Conservation (phyloP, 176 grass and related monocot species). For the Musa troglodytarum region DNA sequence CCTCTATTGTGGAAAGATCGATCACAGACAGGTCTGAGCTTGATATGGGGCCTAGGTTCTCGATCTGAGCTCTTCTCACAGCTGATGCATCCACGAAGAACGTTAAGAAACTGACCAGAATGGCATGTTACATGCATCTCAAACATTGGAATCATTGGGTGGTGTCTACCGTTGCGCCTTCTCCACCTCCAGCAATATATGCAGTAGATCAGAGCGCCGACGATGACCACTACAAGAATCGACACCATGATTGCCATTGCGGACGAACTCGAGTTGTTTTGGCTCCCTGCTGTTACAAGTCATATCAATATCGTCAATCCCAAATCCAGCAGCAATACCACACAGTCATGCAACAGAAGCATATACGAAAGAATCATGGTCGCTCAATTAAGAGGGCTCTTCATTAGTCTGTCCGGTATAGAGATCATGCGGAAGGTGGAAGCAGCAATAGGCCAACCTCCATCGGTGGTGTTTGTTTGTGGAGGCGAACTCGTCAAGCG, state of each 20-base stretch:
- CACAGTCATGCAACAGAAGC: too few relatives aligned
- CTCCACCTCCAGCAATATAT: constrained; percentile 97
- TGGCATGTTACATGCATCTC: too few relatives aligned
- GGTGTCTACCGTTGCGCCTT: constrained; percentile 66
- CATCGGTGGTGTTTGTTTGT: constrained; percentile 1
- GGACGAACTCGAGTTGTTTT: constrained; percentile 33
- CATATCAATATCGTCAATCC: too few relatives aligned
- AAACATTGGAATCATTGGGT: too few relatives aligned
- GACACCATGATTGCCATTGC: constrained; percentile 66
- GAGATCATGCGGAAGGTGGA: not conserved
- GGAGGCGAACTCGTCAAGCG: constrained; percentile 16
- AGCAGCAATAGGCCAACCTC: constrained; percentile 12
- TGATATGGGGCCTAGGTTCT: constrained; percentile 48
- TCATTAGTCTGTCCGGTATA: too few relatives aligned
- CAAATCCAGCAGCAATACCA: too few relatives aligned
- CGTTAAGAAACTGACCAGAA: not conserved
- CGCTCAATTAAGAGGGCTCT: too few relatives aligned
- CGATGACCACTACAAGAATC: constrained; percentile 57
- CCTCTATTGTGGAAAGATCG: constrained; percentile 55
- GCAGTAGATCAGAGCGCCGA: constrained; percentile 55
- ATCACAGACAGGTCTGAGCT: constrained; percentile 69
- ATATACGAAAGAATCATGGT: too few relatives aligned
- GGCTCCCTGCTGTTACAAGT: constrained; percentile 5
- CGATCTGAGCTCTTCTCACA: constrained; percentile 55
- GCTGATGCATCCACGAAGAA: constrained; percentile 36